Evolutionary conservation across 352 stramenopile genomes (phyloP).

Genomic region (Elongisporangium undulatum): DNA sequence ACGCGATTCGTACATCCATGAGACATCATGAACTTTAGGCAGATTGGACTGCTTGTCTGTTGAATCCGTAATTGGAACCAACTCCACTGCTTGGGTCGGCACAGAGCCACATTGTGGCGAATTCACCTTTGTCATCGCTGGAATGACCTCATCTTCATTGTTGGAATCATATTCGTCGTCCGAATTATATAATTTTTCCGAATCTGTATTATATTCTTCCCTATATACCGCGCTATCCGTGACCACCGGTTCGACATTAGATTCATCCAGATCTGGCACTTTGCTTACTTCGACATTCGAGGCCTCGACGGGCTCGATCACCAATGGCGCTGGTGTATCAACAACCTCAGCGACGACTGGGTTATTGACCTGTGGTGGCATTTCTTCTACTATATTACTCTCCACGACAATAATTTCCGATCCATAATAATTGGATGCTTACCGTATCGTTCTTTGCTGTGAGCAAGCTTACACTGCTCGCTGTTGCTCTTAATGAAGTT

Average conservation of each 20-base stretch:
- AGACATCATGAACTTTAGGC: too few species aligned
- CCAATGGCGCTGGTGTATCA: constrained; percentile 21
- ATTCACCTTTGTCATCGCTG: constrained; percentile 10
- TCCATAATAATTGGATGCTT: too few species aligned
- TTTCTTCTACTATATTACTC: constrained; percentile 26
- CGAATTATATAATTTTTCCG: constrained; percentile 21
- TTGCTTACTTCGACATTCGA: constrained; percentile 23
- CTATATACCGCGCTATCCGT: constrained; percentile 16
- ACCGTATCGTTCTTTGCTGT: too few species aligned
- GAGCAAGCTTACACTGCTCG: too few species aligned
- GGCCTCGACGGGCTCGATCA: constrained; percentile 15
- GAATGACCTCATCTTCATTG: constrained; percentile 15
- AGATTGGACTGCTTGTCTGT: too few species aligned
- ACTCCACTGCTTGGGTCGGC: constrained; percentile 9
- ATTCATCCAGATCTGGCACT: constrained; percentile 22
- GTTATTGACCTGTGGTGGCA: constrained; percentile 18
- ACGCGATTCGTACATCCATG: too few species aligned
- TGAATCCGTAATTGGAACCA: too few species aligned
- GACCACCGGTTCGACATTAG: constrained; percentile 18
- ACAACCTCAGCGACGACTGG: too few species aligned
- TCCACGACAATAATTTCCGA: too few species aligned
- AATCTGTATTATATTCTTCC: constrained; percentile 20
- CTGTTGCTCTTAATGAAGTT: too few species aligned
- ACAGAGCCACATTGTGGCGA: constrained; percentile 9
- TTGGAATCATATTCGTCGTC: constrained; percentile 14